Conservation (phyloP, 2,329 filamentous ascomycete species). For the Phialemoniopsis sp. region DNA sequence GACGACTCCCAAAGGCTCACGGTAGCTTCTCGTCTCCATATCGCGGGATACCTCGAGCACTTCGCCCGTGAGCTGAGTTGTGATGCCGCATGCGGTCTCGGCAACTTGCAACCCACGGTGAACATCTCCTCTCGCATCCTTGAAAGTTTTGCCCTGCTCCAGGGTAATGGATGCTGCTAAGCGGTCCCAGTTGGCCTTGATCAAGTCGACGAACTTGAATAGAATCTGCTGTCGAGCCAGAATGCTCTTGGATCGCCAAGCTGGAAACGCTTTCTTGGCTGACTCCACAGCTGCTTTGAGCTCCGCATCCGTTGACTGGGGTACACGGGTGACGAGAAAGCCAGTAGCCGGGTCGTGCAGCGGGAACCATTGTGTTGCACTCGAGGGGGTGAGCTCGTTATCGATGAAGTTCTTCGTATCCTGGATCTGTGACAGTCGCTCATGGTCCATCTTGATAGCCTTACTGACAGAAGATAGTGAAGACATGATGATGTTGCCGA, state of each 20-base stretch:
- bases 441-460: too few species aligned
- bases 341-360: slow-evolving; percentile 81
- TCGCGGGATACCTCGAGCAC: slow-evolving; percentile 83
- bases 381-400: slow-evolving; percentile 70
- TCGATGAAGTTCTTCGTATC: slow-evolving; percentile 80
- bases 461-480: too few species aligned
- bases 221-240: slow-evolving; percentile 77
- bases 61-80: slow-evolving; percentile 78
- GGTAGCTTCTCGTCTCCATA: slow-evolving; percentile 83
- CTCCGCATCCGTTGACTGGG: slow-evolving; percentile 78
- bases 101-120: slow-evolving; percentile 80
- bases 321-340: slow-evolving; percentile 78
- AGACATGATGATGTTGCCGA: too few species aligned
- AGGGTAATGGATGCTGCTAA: slow-evolving; percentile 80
- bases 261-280: slow-evolving; percentile 70
- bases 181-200: slow-evolving; percentile 81
- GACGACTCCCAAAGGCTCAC: slow-evolving; percentile 75
- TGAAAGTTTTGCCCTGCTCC: slow-evolving; percentile 86
- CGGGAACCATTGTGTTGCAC: slow-evolving; percentile 70
- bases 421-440: too few species aligned
- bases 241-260: slow-evolving; percentile 69
- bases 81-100: slow-evolving; percentile 75
- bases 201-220: slow-evolving; percentile 79
- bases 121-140: slow-evolving; percentile 78
- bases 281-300: slow-evolving; percentile 71